Conservation (phyloP, 768 basidiomycete species). For the Termitomyces titanicus region DNA sequence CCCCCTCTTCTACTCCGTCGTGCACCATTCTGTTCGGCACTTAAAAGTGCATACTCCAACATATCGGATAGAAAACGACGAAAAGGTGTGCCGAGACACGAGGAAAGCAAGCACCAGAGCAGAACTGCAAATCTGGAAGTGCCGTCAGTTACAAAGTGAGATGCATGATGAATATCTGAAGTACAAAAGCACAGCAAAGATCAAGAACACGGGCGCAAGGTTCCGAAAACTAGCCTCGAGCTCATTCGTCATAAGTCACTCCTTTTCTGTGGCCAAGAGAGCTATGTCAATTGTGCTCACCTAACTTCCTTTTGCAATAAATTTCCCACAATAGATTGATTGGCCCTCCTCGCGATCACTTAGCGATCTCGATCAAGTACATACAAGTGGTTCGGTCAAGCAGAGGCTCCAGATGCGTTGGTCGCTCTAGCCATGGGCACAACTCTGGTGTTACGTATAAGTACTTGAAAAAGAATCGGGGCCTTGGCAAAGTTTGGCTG, state of each 20-base stretch:
- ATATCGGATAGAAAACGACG: slow-evolving; percentile 40
- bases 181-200: slow-evolving; percentile 47
- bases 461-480: no score
- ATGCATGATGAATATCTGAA: background rate
- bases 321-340: no score
- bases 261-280: no score
- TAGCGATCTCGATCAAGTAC: no score
- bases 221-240: slow-evolving; percentile 26
- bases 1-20: slow-evolving; percentile 33
- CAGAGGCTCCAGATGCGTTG: no score
- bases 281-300: no score
- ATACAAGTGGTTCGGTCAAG: no score
- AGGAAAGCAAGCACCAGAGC: slow-evolving; percentile 66
- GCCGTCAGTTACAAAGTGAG: slow-evolving; percentile 5
- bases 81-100: slow-evolving; percentile 56
- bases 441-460: no score
- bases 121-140: slow-evolving; percentile 41
- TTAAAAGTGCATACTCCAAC: slow-evolving; percentile 43
- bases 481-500: no score
- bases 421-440: no score
- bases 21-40: slow-evolving; percentile 28
- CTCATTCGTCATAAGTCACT: slow-evolving; percentile 5
- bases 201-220: slow-evolving; percentile 38
- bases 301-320: no score
- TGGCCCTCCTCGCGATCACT: no score